phyloP scores from a whole-genome alignment of 768 basidiomycete genomes.

The Rhodosporidiobolus sp. region DNA sequence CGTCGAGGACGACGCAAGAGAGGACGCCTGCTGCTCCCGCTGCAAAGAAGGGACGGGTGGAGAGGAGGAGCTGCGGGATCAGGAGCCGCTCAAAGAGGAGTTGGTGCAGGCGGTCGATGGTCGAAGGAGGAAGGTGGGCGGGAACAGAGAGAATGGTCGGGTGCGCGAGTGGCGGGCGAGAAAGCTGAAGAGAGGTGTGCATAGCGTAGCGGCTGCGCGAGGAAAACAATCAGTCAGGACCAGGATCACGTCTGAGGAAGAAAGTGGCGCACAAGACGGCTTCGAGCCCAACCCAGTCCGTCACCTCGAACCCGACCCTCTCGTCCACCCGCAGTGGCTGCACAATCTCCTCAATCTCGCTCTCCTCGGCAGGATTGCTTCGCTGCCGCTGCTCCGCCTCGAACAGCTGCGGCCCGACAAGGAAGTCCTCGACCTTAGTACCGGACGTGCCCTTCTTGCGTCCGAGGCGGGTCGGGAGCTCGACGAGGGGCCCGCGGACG shows the following conservation, averaged over 20 bases:
- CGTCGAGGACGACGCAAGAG: conserved; percentile 74
- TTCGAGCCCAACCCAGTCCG: conserved; percentile 79
- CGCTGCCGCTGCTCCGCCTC: conserved; percentile 4
- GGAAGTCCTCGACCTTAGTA: conserved; percentile 24
- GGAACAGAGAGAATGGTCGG: conserved; percentile 73
- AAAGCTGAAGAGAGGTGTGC: conserved; percentile 68
- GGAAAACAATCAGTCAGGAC: conserved; percentile 4
- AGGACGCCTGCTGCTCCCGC: conserved; percentile 72
- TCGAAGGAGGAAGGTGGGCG: conserved; percentile 62
- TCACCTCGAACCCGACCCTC: conserved; percentile 49
- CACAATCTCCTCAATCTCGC: conserved; percentile 65
- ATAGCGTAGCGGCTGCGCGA: conserved; percentile 74
- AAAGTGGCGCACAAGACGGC: conserved; percentile 70
- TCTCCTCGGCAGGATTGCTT: conserved; percentile 52
- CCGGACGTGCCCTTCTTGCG: conserved; percentile 48
- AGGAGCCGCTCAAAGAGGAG: conserved; percentile 92
- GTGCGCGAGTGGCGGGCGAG: conserved; percentile 81
- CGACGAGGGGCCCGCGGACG: conserved; percentile 68
- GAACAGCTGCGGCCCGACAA: conserved; percentile 20
- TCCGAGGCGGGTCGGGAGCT: conserved; percentile 75
- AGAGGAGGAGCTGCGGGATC: conserved; percentile 71
- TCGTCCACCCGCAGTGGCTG: conserved; percentile 73
- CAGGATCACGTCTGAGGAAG: neutral
- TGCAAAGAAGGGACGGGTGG: conserved; percentile 80
- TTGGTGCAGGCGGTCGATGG: conserved; percentile 71